These are phyloP conservation scores for Irineochytrium annulatum DNA, from an alignment of 192 early-diverging fungal genomes.

Conservation along the genomic window DNA sequence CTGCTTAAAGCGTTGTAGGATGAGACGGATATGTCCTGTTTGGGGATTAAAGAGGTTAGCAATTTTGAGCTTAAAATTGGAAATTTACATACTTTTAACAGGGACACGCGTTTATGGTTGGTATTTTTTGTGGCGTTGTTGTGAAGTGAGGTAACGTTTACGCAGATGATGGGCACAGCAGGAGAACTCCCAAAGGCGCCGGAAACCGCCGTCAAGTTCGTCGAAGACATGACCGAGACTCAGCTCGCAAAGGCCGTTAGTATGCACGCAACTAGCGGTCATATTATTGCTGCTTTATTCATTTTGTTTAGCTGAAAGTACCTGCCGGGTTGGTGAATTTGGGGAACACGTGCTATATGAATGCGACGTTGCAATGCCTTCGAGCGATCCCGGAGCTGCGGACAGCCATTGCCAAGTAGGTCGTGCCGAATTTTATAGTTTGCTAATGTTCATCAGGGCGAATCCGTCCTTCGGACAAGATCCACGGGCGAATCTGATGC, in stretches of 20 bases:
- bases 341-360: slow-evolving; percentile 81
- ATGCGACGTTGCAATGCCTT: slow-evolving; percentile 90
- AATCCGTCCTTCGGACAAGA: slow-evolving; percentile 47
- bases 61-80: too few species aligned
- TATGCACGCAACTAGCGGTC: not conserved
- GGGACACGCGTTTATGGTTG: not conserved
- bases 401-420: slow-evolving; percentile 50
- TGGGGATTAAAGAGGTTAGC: slow-evolving; percentile 71
- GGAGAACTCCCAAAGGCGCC: slow-evolving; percentile 90
- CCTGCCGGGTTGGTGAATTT: slow-evolving; percentile 88
- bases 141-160: not conserved
- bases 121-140: not conserved
- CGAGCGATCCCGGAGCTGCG: slow-evolving; percentile 82
- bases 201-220: slow-evolving; percentile 62
- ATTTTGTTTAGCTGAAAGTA: slow-evolving; percentile 66
- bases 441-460: slow-evolving; percentile 31
- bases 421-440: slow-evolving; percentile 9
- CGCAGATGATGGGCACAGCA: slow-evolving; percentile 91
- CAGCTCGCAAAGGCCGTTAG: slow-evolving; percentile 74
- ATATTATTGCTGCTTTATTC: too few species aligned
- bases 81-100: not conserved
- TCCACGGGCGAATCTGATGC: slow-evolving; percentile 58
- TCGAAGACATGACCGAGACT: slow-evolving; percentile 91
- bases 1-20: slow-evolving; percentile 34
- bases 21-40: slow-evolving; percentile 65